A percentile compares a stretch with the other conserved stretches of the same genome.
These are phyloP conservation scores for Parastagonospora avenae DNA, from an alignment of 2,329 filamentous ascomycete genomes.

Conservation along the genomic window DNA sequence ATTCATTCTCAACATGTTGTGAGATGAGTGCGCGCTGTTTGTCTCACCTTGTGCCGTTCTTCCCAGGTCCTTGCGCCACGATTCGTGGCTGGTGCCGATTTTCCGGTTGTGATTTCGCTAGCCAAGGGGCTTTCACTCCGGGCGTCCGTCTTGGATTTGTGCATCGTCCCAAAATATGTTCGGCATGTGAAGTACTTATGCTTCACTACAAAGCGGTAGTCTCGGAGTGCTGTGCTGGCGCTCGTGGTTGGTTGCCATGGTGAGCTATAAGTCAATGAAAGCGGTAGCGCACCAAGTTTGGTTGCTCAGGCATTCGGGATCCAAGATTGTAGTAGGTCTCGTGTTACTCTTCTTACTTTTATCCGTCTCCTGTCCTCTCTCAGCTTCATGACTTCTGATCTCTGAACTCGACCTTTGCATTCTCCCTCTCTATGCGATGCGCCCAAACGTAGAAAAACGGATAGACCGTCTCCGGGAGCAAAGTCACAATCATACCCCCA, in stretches of 20 bases:
- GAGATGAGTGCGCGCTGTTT: not conserved
- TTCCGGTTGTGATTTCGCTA: not conserved
- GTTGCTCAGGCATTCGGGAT: not conserved
- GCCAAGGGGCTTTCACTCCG: slow-evolving; percentile 2
- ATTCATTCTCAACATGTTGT: not conserved
- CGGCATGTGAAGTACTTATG: not conserved
- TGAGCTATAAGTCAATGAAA: not conserved
- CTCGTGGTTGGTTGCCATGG: too few relatives aligned
- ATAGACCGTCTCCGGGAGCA: slow-evolving; percentile 47
- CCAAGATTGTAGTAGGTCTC: not conserved
- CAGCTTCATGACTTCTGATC: not conserved
- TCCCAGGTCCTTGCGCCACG: not conserved
- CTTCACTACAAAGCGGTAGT: not conserved
- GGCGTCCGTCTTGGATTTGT: slow-evolving; percentile 4
- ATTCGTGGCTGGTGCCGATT: slow-evolving; percentile 3
- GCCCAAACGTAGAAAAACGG: slow-evolving; percentile 48
- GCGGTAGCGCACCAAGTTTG: not conserved
- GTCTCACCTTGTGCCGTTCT: not conserved
- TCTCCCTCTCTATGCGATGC: slow-evolving; percentile 26
- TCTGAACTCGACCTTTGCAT: slow-evolving; percentile 6
- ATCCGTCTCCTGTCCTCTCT: not conserved
- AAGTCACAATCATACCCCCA: slow-evolving; percentile 41
- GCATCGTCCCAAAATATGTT: not conserved
- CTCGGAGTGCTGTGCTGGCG: too few relatives aligned
- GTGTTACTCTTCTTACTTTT: too few relatives aligned